Conservation (phyloP, 768 basidiomycete genomes). For the Suillus variegatus region DNA sequence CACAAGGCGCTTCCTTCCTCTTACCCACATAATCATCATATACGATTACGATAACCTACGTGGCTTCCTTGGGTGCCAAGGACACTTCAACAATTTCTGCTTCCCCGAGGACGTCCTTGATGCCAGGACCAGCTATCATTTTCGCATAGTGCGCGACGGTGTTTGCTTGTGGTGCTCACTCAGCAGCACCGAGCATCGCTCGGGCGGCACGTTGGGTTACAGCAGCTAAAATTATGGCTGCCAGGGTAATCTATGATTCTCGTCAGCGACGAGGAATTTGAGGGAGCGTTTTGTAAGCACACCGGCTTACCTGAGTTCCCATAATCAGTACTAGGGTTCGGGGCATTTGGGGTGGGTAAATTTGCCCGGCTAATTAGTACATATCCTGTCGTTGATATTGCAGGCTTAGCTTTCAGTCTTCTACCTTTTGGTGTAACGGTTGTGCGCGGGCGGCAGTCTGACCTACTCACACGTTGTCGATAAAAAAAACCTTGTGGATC, state of each 20-base stretch:
- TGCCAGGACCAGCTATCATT: slow-evolving; percentile 5
- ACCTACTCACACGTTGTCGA: slow-evolving; percentile 14
- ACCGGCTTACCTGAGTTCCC: too few species aligned
- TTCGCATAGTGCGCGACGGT: slow-evolving; percentile 25
- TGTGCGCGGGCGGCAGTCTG: too few species aligned
- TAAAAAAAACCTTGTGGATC: slow-evolving; percentile 19
- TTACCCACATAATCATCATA: not conserved
- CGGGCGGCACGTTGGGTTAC: slow-evolving; percentile 22
- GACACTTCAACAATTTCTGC: slow-evolving; percentile 20
- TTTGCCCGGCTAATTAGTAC: not conserved
- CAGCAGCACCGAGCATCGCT: slow-evolving; percentile 24
- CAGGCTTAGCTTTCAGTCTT: too few species aligned
- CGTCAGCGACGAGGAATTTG: slow-evolving; percentile 24
- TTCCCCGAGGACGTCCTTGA: slow-evolving; percentile 21
- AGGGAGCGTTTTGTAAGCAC: not conserved
- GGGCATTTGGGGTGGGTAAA: slow-evolving; percentile 22
- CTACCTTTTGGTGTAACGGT: too few species aligned
- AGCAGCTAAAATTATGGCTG: slow-evolving; percentile 26
- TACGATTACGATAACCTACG: too few species aligned
- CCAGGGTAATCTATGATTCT: slow-evolving; percentile 21
- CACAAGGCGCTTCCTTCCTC: not conserved
- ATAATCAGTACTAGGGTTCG: slow-evolving; percentile 7
- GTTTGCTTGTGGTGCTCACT: slow-evolving; percentile 26
- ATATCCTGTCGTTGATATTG: too few species aligned
- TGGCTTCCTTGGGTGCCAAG: slow-evolving; percentile 11